Evolutionary conservation across 2,329 filamentous ascomycete species (phyloP), one percentile per base, ranked within the genome.

Genomic region (Aspergillus chevalieri): DNA sequence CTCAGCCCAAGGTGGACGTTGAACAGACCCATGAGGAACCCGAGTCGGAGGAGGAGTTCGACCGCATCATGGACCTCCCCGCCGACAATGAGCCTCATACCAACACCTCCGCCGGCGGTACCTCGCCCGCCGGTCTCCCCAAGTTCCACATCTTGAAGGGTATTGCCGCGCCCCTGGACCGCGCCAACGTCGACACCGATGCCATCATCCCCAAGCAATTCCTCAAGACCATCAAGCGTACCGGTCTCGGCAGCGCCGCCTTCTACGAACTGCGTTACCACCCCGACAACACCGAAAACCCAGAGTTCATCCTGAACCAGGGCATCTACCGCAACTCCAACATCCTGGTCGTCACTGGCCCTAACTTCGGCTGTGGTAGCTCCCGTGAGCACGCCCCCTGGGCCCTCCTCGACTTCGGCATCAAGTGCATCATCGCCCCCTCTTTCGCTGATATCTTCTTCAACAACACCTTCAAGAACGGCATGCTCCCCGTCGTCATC

Each of bases 391-490:
- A 97, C 75, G 93, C 93, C 2, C 93, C 93, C 1, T 97, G 93
- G 93, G 92, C 93, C 5, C 81, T 97, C 21, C 84, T 95, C 50
- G 93, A 97, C 73, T 97, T 97, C 62, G 93, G 93, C 59, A 95
- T 98, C 75, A 89, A 86, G 67, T 92, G 86, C 68, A 80, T 97
- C 63, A 95, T 97, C 60, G 93, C 92, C 1, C 89, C 89, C 1
- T 91, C 87, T 1, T 88, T 82, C 59, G 87, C 86, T 51, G 89
- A 95, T 65, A 98, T 98, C 71, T 96, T 96, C 83, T 94, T 92
- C 82, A 96, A 95, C 82, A 98, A 98, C 78, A 93, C 87, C n/a
- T 97, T 96, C 82, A 97, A 98, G 81, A 98, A 98, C 76, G 92
- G 92, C 75, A 97, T 97, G 93, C 78, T 97, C 55, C 91, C 92